Conservation (phyloP, 208 protist species). For the Endotrypanum monterogeii region DNA sequence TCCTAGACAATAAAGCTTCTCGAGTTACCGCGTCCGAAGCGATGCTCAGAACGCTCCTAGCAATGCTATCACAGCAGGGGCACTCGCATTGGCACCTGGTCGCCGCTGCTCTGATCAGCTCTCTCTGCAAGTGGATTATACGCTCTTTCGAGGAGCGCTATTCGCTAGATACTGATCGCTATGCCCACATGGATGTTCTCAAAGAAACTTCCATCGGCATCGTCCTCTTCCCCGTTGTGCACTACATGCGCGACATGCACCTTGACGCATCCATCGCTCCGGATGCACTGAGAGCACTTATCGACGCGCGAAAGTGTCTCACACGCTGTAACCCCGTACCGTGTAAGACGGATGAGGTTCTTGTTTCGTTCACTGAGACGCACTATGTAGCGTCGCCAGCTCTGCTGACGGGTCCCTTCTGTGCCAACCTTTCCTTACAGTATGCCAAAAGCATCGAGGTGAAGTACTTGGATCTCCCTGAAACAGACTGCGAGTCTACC, state of each 20-base stretch:
- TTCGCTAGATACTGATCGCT: constrained; percentile 27
- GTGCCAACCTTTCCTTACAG: constrained; percentile 49
- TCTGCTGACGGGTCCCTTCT: constrained; percentile 39
- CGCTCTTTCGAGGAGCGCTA: constrained; percentile 56
- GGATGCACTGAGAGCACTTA: constrained; percentile 62
- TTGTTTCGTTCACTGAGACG: constrained; percentile 58
- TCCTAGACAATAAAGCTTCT: constrained; percentile 34
- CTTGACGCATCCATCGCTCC: constrained; percentile 56
- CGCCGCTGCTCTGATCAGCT: constrained; percentile 66
- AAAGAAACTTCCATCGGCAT: constrained; percentile 75
- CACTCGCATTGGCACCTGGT: constrained; percentile 80
- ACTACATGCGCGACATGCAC: constrained; percentile 72
- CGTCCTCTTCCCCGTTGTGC: constrained; percentile 78
- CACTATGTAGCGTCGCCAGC: constrained; percentile 55
- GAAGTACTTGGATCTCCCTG: constrained; percentile 22
- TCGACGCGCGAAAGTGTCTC: constrained; percentile 55
- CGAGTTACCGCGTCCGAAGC: constrained; percentile 45
- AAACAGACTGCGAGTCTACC: constrained; percentile 11
- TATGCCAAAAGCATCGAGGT: constrained; percentile 67
- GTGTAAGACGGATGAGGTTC: constrained; percentile 12
- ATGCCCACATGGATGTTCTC: constrained; percentile 38
- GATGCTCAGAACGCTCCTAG: constrained; percentile 62
- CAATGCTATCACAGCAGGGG: constrained; percentile 67
- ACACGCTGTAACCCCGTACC: constrained; percentile 32
- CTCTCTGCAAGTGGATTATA: constrained; percentile 63